Conservation (phyloP, 2,329 filamentous ascomycete genomes). For the Fusarium protoensiforme region DNA sequence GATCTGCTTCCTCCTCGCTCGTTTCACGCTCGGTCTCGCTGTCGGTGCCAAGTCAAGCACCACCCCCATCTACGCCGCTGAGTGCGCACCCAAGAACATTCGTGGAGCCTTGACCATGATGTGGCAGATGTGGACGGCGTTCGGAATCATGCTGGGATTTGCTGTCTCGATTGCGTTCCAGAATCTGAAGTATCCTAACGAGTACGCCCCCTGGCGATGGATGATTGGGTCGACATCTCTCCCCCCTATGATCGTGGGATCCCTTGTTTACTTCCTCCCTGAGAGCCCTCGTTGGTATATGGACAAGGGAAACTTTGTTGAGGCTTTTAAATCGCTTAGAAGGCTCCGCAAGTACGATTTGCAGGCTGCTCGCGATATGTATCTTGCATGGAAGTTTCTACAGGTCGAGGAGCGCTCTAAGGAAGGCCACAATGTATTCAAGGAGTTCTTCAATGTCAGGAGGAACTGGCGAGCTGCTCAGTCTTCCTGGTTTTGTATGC, state of each 20-base stretch:
- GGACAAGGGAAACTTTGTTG: slow-evolving; percentile 55
- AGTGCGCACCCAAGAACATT: slow-evolving; percentile 73
- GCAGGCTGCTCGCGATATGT: slow-evolving; percentile 62
- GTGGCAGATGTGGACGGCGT: slow-evolving; percentile 63
- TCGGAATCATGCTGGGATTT: slow-evolving; percentile 59
- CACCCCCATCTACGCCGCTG: slow-evolving; percentile 78
- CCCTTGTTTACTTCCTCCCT: slow-evolving; percentile 71
- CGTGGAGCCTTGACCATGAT: slow-evolving; percentile 83
- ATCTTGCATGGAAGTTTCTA: slow-evolving; percentile 56
- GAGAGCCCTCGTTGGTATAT: slow-evolving; percentile 64
- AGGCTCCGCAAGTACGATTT: slow-evolving; percentile 58
- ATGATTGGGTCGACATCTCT: slow-evolving; percentile 69
- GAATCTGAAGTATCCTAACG: slow-evolving; percentile 59
- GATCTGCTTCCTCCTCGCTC: slow-evolving; percentile 69
- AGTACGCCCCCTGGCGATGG: slow-evolving; percentile 62
- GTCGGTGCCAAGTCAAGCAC: slow-evolving; percentile 73
- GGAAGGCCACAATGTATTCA: slow-evolving; percentile 38
- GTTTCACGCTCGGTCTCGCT: slow-evolving; percentile 75
- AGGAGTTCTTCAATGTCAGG: slow-evolving; percentile 44
- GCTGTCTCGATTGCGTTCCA: slow-evolving; percentile 63
- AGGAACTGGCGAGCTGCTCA: slow-evolving; percentile 47
- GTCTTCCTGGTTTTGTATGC: slow-evolving; percentile 49
- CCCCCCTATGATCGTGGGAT: slow-evolving; percentile 63
- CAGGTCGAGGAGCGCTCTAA: slow-evolving; percentile 42
- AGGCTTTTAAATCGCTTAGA: slow-evolving; percentile 58